These are phyloP conservation scores for Kokia cookei DNA, from an alignment of 441 rosid species.

Conservation along the genomic window DNA sequence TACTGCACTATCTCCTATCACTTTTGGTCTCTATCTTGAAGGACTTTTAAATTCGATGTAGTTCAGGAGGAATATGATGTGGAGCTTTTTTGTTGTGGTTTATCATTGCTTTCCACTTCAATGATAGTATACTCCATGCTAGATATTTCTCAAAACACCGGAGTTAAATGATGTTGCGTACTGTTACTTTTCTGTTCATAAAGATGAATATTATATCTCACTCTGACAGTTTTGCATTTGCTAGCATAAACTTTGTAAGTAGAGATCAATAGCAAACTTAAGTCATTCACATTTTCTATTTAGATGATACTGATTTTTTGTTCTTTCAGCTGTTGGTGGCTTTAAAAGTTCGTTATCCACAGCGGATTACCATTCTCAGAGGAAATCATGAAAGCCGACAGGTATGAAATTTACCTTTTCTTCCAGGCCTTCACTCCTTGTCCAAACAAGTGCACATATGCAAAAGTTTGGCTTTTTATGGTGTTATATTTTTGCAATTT, in stretches of 20 bases:
- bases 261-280: not conserved
- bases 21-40: not conserved
- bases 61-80: not conserved
- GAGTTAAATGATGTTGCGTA: not conserved
- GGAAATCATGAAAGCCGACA: slow-evolving; percentile 81
- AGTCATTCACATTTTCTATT: not conserved
- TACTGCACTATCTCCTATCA: not conserved
- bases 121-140: not conserved
- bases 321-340: slow-evolving; percentile 58
- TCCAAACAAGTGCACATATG: not conserved
- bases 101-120: not conserved
- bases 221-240: not conserved
- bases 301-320: slow-evolving; percentile 14
- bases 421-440: not conserved
- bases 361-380: slow-evolving; percentile 75
- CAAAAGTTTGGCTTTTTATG: not conserved
- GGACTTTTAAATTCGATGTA: not conserved
- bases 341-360: slow-evolving; percentile 64
- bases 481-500: not conserved
- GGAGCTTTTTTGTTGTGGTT: not conserved
- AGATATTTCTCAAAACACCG: not conserved
- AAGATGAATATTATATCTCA: not conserved
- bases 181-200: not conserved
- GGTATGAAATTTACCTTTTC: slow-evolving; percentile 23
- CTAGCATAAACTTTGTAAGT: not conserved